Evolutionary conservation across 2,329 filamentous ascomycete species (phyloP), one percentile per base, ranked within the genome.

Genomic region (Colletotrichum sp.): DNA sequence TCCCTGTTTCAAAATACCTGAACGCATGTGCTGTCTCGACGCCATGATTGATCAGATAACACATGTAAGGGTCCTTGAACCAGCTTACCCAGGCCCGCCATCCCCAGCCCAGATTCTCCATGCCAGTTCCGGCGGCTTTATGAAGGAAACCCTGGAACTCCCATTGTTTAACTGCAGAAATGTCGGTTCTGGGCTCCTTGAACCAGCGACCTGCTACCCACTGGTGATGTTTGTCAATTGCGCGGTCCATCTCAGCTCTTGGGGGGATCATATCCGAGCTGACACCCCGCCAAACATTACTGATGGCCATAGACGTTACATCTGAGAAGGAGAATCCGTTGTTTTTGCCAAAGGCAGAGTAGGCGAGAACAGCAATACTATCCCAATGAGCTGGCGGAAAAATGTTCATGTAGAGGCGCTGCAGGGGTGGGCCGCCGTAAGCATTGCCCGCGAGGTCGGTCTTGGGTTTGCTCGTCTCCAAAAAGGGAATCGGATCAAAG

Each of bases 71-170:
- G 55, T 87, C 83, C 56, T 76, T 76, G 61, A 83, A 79, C 85
- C 85, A 87, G 52, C 86, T 85, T 58, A 80, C 79, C 86, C 86
- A 88, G 0, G 84, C 85, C 18, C 81, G 80, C 80, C 77, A 81
- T 2, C 85, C 85, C 81, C 84, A 87, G 1, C 85, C 83, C 2
- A 88, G 70, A 13, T 84, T 83, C 74, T 87, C 83, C 75, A 86
- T 82, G 0, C 86, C 84, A 1, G 85, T 87, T 2, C 86, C 86
- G 0, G 85, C 86, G 8, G 85, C 79, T 8, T 82, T 75, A 62
- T 87, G 82, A 63, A 86, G 78, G 61, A 82, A 85, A 0, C 74
- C 77, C 16, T 85, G 80, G 75, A 83, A 85, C 18, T 82, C 81
- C 66, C 78, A 83, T n/a, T 80, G 78, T 69, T 76, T 82, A 9